Evolutionary conservation across 2,329 filamentous ascomycete species (phyloP).

Genomic region (Gremmenia infestans): DNA sequence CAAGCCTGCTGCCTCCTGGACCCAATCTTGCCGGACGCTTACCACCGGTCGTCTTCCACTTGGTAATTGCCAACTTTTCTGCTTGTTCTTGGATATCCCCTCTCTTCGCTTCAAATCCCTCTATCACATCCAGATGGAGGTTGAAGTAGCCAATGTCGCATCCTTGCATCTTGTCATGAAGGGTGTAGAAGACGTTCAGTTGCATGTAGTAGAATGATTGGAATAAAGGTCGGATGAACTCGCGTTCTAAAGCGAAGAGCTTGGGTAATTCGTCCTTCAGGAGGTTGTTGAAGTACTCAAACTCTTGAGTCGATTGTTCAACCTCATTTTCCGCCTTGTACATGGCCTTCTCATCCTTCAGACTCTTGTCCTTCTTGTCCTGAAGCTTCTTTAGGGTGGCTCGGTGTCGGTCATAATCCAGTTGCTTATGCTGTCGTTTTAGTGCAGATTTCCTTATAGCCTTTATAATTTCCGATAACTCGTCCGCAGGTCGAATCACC

Average conservation of each 20-base stretch:
- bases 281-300: conserved; percentile 95
- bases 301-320: conserved; percentile 90
- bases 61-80: conserved; percentile 80
- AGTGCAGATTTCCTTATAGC: conserved; percentile 80
- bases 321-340: conserved; percentile 93
- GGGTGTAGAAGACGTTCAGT: conserved; percentile 96
- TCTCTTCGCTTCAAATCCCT: conserved; percentile 83
- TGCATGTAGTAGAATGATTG: conserved; percentile 99
- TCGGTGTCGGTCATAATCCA: conserved; percentile 90
- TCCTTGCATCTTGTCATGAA: conserved; percentile 96
- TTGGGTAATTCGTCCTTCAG: conserved; percentile 94
- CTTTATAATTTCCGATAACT: conserved; percentile 92
- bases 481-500: conserved; percentile 86
- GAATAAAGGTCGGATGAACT: conserved; percentile 96
- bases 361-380: conserved; percentile 92
- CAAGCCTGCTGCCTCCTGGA: conserved; percentile 9
- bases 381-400: conserved; percentile 85
- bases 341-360: conserved; percentile 96
- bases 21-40: conserved; percentile 38
- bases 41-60: conserved; percentile 84
- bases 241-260: conserved; percentile 80
- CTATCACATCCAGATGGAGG: conserved; percentile 82
- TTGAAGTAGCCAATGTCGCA: conserved; percentile 99
- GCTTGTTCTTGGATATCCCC: conserved; percentile 79
- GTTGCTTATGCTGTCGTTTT: conserved; percentile 95